Evolutionary conservation across 2,329 filamentous ascomycete genomes (phyloP).

Genomic region (Paracoccidioides brasiliensis): DNA sequence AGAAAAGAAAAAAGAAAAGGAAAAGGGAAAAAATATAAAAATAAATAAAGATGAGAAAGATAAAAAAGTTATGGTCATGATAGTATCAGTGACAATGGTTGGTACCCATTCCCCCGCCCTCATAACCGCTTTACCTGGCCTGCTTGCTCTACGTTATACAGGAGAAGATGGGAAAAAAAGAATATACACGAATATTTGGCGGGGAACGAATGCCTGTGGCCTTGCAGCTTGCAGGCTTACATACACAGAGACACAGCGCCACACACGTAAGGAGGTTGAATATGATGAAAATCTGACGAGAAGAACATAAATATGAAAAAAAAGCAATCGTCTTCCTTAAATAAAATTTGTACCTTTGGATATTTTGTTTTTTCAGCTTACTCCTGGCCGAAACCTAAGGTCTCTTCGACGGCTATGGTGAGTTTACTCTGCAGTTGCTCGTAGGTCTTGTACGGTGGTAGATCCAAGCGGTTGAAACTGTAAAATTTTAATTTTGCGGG

Average conservation of each 20-base stretch:
- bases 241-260: neutral
- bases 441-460: conserved; percentile 82
- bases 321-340: neutral
- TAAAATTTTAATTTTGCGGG: conserved; percentile 11
- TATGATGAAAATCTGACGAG: neutral
- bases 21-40: neutral
- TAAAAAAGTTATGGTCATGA: neutral
- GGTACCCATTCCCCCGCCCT: neutral
- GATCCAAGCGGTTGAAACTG: conserved; percentile 93
- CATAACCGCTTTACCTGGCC: neutral
- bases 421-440: conserved; percentile 80
- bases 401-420: conserved; percentile 95
- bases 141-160: neutral
- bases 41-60: neutral
- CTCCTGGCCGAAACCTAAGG: conserved; percentile 96
- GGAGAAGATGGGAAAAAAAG: neutral
- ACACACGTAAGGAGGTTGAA: neutral
- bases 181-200: conserved; percentile 1
- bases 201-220: neutral
- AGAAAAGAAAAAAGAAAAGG: conserved; percentile 2
- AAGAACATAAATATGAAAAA: neutral
- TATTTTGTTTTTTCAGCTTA: conserved; percentile 34
- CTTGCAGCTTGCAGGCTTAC: neutral
- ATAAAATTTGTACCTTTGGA: neutral
- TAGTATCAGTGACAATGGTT: neutral